Conservation (phyloP, 148 eudicot species). For the Rheum nobile region DNA sequence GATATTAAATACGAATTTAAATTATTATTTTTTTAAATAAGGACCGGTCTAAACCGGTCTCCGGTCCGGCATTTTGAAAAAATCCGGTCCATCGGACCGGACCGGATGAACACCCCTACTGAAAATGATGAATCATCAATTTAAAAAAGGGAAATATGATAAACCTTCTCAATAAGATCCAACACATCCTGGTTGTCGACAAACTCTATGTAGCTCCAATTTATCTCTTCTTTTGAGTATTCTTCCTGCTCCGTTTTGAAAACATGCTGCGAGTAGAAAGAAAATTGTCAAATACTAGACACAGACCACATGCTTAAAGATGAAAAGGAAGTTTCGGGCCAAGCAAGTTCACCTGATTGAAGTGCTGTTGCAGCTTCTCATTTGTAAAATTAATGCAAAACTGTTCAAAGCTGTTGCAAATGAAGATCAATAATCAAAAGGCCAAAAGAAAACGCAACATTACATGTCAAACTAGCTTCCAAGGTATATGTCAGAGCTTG, state of each 20-base stretch:
- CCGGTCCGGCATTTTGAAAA: too few relatives aligned
- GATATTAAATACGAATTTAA: too few relatives aligned
- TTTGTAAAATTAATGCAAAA: conserved; percentile 53
- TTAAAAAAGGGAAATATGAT: not conserved
- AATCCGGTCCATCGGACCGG: too few relatives aligned
- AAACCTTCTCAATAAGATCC: conserved; percentile 54
- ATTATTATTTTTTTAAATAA: too few relatives aligned
- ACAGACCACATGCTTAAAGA: not conserved
- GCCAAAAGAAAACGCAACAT: not conserved
- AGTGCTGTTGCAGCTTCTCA: conserved; percentile 57
- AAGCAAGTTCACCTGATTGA: conserved; percentile 32
- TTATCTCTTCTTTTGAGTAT: conserved; percentile 54
- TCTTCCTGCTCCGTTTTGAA: conserved; percentile 62
- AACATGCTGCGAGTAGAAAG: conserved; percentile 39
- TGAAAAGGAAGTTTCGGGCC: not conserved
- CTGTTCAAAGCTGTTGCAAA: conserved; percentile 39
- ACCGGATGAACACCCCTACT: too few relatives aligned
- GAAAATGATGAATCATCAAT: not conserved
- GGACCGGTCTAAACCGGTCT: too few relatives aligned
- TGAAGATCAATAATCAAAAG: conserved; percentile 10
- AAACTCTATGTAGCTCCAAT: conserved; percentile 67
- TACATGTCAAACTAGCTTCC: not conserved
- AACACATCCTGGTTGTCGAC: conserved; percentile 59
- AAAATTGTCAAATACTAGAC: not conserved
- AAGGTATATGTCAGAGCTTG: not conserved